phyloP scores from a whole-genome alignment of 2,329 filamentous ascomycete species.

The Ascosphaera aggregata region DNA sequence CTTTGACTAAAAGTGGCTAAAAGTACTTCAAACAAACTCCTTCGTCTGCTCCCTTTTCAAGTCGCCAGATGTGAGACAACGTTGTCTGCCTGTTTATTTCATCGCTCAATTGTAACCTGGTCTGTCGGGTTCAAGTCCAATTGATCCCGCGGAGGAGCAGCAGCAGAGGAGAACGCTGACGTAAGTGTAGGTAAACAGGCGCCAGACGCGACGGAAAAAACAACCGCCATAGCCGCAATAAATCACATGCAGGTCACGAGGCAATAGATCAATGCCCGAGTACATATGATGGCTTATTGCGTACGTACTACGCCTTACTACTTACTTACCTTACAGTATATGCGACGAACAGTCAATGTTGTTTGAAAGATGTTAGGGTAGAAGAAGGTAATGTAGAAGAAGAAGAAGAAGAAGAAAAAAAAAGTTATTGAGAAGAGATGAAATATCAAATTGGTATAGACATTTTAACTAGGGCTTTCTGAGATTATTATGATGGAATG shows the following conservation, averaged over 20 bases:
- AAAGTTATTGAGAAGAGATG: background rate
- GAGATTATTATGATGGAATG: too few species aligned
- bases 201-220: background rate
- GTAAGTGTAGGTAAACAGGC: background rate
- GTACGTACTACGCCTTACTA: background rate
- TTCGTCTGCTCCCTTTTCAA: too few species aligned
- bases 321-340: background rate
- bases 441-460: background rate
- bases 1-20: too few species aligned
- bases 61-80: too few species aligned
- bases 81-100: too few species aligned
- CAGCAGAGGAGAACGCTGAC: too few species aligned
- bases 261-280: background rate
- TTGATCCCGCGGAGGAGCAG: too few species aligned
- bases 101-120: too few species aligned
- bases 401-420: background rate
- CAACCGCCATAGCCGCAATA: background rate
- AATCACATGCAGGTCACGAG: slow-evolving; percentile 1
- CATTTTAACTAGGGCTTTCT: too few species aligned
- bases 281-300: background rate
- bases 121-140: too few species aligned
- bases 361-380: background rate
- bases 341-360: background rate
- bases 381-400: background rate
- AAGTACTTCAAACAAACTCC: too few species aligned